Evolutionary conservation across 805 yeast genomes (phyloP), one percentile per base, ranked within the genome.

Genomic region (Wickerhamiella occidentalis): DNA sequence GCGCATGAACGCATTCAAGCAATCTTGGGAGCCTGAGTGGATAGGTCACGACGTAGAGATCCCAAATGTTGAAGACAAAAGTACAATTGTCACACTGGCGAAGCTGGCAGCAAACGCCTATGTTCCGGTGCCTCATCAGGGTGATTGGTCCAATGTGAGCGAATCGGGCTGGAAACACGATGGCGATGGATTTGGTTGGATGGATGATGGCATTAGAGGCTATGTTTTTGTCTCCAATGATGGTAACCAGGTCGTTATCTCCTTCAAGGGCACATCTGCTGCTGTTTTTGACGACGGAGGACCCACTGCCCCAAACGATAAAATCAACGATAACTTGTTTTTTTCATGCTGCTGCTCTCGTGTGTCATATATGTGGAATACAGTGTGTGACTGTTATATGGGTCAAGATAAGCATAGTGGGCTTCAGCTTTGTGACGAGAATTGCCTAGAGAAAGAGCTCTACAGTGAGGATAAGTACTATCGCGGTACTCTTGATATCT

Each of bases 301-400:
- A 1, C 95, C 82, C 46, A 90, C 97, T 0, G 80, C 83, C 0
- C 77, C 73, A 0, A 79, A 77, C 52, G 98, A 92, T 62, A 86
- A 85, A 63, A 64, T 73, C 25, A 92, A 90, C 62, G 97, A 92
- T 63, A 92, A 92, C 60, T 61, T 90, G 51, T 66, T 92, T 30
- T 92, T 92, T 62, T 84, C 94, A 9, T 92, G 98, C 64, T 92
- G 98, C 64, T 92, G 98, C 67, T 97, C 95, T 0, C 73, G 96
- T 35, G 82, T 90, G 1, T 77, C 92, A 35, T 87, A 86, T 55
- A 66, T 85, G 65, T 92, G 97, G 98, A 78, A 82, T 6, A 83
- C 96, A 0, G 97, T 87, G 1, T 92, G 98, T 66, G 96, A 87
- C 64, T 92, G 98, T 62, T 90, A 82, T 61, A 76, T 79, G 53